Evolutionary conservation across 2,329 filamentous ascomycete species (phyloP), one percentile per base, ranked within the genome.

Genomic region (Trichoderma brevicompactum): DNA sequence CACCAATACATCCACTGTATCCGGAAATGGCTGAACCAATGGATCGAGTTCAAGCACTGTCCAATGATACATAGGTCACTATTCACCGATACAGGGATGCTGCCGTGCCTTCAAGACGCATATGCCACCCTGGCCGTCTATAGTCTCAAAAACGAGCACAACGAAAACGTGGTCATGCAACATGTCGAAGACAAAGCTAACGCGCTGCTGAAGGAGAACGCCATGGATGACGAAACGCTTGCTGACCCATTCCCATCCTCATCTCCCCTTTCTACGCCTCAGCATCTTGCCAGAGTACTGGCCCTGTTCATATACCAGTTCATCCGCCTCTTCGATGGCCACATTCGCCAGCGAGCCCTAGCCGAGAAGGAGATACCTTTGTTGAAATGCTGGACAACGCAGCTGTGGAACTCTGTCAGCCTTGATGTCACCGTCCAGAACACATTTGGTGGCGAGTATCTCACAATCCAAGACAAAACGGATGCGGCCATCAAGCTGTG

Each of bases 21-120:
- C 40, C 65, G 62, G 17, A 54, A 62, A 7, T 74, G 72, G 69
- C 68, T 74, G 3, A 43, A 48, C 4, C 64, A 72, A 19, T 76
- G 74, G 73, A 62, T 73, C 15, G 40, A 64, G 19, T 66, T 69
- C 46, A 69, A 67, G 15, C 71, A 71, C 32, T 71, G 69, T 46
- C 71, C 72, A 1, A 71, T 76, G 15, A 72, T 76, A 48, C 74
- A 76, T 54, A 52, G 66, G 2, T 64, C 66, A 1, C 69, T 76
- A 1, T 76, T 74, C 46, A 66, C 62, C 2, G 68, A 70, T 3
- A 66, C 66, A 6, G 65, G 65, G 5, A 65, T 74, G 19, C 74
- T 74, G 1, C 43, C 50, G 12, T 71, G 69, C 19, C 56, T 76
- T 0, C 71, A 74, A 59, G 73, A 74, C 56, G 73, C 71, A n/a